phyloP scores from a whole-genome alignment of 768 basidiomycete genomes.

The Amanita thiersii region DNA sequence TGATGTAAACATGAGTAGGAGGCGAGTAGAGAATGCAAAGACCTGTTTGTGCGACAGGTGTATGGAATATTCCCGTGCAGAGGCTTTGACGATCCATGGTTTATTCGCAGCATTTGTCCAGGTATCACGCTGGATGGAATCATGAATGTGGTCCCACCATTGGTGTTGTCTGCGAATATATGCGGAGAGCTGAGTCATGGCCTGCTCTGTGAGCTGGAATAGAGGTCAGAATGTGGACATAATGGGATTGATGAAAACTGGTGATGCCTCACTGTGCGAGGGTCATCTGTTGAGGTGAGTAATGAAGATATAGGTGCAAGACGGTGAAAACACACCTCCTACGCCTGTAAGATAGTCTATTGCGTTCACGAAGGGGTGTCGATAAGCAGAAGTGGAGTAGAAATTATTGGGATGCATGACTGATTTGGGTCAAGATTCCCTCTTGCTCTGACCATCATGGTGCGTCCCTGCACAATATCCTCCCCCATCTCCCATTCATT shows the following conservation, averaged over 20 bases:
- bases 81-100: constrained; percentile 25
- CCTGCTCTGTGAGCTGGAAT: constrained; percentile 36
- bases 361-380: constrained; percentile 43
- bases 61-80: constrained; percentile 23
- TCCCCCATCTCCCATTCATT: not conserved
- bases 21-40: constrained; percentile 6
- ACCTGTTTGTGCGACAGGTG: constrained; percentile 33
- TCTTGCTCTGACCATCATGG: constrained; percentile 10
- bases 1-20: not conserved
- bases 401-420: no score
- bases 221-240: not conserved
- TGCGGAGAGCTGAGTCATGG: constrained; percentile 41
- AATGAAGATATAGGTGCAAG: not conserved
- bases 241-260: not conserved
- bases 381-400: constrained; percentile 22
- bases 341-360: constrained; percentile 34
- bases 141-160: constrained; percentile 31
- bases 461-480: not conserved
- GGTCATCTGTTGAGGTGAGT: constrained; percentile 26
- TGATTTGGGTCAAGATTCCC: no score
- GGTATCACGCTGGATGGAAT: constrained; percentile 16
- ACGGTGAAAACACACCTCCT: constrained; percentile 32
- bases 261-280: constrained; percentile 33
- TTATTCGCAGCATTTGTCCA: constrained; percentile 24
- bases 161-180: constrained; percentile 27